Conservation (phyloP, 1,139 yeast species). For the Candida frijolesensis region DNA sequence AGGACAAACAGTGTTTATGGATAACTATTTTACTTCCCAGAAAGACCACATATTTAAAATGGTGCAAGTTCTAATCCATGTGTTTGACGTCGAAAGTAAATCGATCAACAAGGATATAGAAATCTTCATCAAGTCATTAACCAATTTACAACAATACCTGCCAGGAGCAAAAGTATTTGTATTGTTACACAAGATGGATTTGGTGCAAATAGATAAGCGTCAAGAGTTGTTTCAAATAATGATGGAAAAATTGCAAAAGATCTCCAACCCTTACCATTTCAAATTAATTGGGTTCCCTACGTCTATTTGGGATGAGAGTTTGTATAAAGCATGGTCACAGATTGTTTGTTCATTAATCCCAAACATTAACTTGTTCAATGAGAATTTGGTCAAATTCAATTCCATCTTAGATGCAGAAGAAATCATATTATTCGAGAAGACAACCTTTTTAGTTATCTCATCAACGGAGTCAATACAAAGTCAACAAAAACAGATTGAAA, state of each 20-base stretch:
- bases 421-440: conserved; percentile 87
- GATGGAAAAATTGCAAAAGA: conserved; percentile 79
- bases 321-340: conserved; percentile 96
- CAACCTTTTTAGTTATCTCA: conserved; percentile 88
- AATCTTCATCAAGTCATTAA: conserved; percentile 81
- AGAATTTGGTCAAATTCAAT: conserved; percentile 74
- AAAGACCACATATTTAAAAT: conserved; percentile 90
- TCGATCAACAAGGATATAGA: conserved; percentile 93
- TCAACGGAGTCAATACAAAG: conserved; percentile 55
- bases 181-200: conserved; percentile 92
- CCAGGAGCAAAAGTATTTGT: conserved; percentile 94
- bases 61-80: conserved; percentile 97
- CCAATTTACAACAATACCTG: conserved; percentile 79
- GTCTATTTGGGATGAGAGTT: conserved; percentile 95
- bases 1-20: conserved; percentile 96
- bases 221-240: conserved; percentile 80
- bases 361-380: conserved; percentile 80
- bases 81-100: conserved; percentile 92
- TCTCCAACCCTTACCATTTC: conserved; percentile 79
- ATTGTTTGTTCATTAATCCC: conserved; percentile 95
- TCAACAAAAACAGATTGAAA: conserved; percentile 19
- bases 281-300: conserved; percentile 89
- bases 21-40: conserved; percentile 84
- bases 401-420: conserved; percentile 83
- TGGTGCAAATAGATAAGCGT: conserved; percentile 84